These are phyloP conservation scores for Nothophoma quercina DNA, from an alignment of 2,329 filamentous ascomycete species.

Conservation along the genomic window DNA sequence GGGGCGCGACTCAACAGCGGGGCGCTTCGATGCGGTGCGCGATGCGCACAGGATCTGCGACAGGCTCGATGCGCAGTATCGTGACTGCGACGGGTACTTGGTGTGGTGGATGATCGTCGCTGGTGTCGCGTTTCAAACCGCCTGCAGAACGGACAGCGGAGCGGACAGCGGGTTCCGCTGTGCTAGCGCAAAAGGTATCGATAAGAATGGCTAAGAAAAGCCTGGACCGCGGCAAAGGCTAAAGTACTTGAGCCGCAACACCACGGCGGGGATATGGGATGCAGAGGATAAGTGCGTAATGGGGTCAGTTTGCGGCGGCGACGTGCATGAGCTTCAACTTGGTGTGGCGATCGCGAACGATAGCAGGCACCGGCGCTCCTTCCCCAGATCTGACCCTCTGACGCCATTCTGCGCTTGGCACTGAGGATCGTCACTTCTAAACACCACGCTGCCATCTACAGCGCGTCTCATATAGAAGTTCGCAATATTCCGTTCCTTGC, in stretches of 20 bases:
- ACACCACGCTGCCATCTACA: neutral
- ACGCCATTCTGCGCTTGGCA: slow-evolving; percentile 15
- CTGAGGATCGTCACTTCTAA: neutral
- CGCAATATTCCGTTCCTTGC: neutral
- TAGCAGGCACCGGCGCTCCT: neutral
- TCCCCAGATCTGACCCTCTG: slow-evolving; percentile 12
- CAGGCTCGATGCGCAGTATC: slow-evolving; percentile 12
- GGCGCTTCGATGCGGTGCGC: slow-evolving; percentile 13
- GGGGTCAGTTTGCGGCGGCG: neutral
- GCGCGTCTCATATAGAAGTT: neutral
- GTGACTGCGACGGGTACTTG: slow-evolving; percentile 10
- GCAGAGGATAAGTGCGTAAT: neutral
- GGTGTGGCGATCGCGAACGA: slow-evolving; percentile 3
- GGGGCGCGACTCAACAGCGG: slow-evolving; percentile 5
- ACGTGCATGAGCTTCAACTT: slow-evolving; percentile 5
- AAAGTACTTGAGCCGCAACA: slow-evolving; percentile 19
- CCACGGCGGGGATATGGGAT: slow-evolving; percentile 10
- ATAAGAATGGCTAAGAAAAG: slow-evolving; percentile 26
- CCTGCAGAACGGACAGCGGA: slow-evolving; percentile 16
- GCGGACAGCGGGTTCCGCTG: slow-evolving; percentile 4
- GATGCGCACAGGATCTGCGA: slow-evolving; percentile 13
- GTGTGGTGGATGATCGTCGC: slow-evolving; percentile 28
- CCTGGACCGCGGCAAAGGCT: slow-evolving; percentile 17
- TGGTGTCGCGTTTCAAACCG: slow-evolving; percentile 20
- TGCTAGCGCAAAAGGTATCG: slow-evolving; percentile 20